phyloP scores from a whole-genome alignment of 2,329 filamentous ascomycete genomes.

The Aspergillus novofumigatus region DNA sequence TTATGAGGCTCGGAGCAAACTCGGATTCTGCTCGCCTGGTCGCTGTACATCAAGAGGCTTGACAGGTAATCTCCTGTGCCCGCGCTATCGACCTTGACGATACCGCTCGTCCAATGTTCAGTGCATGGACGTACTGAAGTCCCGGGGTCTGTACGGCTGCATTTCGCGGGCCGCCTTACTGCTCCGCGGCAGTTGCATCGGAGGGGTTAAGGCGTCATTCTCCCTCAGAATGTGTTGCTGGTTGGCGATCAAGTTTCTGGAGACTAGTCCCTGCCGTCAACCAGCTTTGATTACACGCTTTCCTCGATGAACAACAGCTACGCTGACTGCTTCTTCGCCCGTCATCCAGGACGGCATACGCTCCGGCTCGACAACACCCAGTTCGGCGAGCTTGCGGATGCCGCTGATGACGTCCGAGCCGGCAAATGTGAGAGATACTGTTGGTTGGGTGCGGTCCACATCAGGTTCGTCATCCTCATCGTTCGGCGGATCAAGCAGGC shows the following conservation, averaged over 20 bases:
- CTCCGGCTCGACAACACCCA: slow-evolving; percentile 66
- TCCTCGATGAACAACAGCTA: slow-evolving; percentile 64
- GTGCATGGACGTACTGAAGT: neutral
- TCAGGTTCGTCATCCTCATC: slow-evolving; percentile 7
- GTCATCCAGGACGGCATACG: slow-evolving; percentile 89
- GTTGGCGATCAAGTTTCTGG: neutral
- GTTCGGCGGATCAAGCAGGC: slow-evolving; percentile 42
- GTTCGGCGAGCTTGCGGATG: slow-evolving; percentile 70
- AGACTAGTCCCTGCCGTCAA: slow-evolving; percentile 9
- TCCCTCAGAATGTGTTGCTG: neutral
- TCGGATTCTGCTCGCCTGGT: neutral
- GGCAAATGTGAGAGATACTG: slow-evolving; percentile 59
- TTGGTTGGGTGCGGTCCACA: slow-evolving; percentile 8
- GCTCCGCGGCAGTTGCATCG: neutral
- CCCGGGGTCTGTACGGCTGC: too few species aligned
- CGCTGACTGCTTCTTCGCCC: slow-evolving; percentile 75
- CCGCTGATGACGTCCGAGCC: slow-evolving; percentile 79
- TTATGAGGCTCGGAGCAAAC: neutral
- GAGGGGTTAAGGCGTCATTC: neutral
- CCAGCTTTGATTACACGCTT: slow-evolving; percentile 18
- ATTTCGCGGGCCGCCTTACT: neutral
- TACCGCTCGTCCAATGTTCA: neutral
- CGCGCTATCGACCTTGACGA: neutral
- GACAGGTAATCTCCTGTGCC: neutral
- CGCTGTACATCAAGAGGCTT: neutral